Base-by-base conservation (phyloP, 352 stramenopile species). In the Pseudoperonospora humuli region DNA sequence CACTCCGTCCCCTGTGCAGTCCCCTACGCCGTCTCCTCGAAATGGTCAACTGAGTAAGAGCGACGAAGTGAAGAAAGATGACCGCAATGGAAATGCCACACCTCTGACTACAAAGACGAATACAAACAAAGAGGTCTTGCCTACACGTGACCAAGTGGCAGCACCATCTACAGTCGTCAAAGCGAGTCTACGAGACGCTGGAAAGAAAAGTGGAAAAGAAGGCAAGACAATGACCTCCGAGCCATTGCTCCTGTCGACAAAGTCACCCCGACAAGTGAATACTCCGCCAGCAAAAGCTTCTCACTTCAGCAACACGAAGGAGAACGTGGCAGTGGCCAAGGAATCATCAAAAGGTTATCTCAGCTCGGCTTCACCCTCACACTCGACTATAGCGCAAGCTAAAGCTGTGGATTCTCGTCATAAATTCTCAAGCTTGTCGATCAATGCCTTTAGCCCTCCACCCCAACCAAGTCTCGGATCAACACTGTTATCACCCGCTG, bases 401-500 rank as follows among this genome's bases (percentile, higher is more conserved):
- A 40, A 58, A 28, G 25, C 25, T 2, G 40, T 50, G 5, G 17
- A 44, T 11, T 45, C 24, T 8, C 50, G 23, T 18, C 39, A n/a
- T 13, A 23, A 50, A 25, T 33, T 49, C 8, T 9, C 48, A 1
- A 47, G 49, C 6, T 15, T 46, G 18, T 47, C 28, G 20, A 45
- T 54, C 36, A 18, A 13, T 18, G 45, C 27, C 1, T 13, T 23
- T 31, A 25, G 17, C 15, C 19, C 20, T 39, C 29, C 49, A 5
- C 18, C 20, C 3, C 50, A 61, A 21, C 6, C 13, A 50, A 19
- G 13, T 10, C 7, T 20, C 25, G 11, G 26, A 18, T 19, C 28
- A 25, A 5, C 28, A n/a, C n/a, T n/a, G n/a, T n/a, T n/a, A n/a
- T n/a, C n/a, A 23, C 9, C 43, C 7, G 39, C 38, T 23, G 17